These are phyloP conservation scores for Rhodotorula babjevae DNA, from an alignment of 768 basidiomycete species.

Conservation along the genomic window DNA sequence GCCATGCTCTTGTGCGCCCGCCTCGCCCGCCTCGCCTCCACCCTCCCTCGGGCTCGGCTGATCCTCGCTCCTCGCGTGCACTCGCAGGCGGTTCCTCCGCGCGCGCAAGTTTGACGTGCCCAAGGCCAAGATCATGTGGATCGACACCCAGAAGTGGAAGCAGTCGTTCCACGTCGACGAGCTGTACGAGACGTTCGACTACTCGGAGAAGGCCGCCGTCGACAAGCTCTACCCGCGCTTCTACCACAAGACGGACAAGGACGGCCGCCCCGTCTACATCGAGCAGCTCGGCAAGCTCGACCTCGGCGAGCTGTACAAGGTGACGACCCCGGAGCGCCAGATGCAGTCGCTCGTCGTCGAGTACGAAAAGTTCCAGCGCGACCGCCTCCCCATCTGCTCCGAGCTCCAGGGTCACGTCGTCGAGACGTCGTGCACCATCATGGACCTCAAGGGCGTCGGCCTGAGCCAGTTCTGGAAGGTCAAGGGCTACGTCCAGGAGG, in stretches of 20 bases:
- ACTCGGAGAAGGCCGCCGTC: constrained; percentile 73
- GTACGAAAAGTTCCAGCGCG: constrained; percentile 79
- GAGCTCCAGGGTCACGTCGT: constrained; percentile 71
- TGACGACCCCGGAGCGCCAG: constrained; percentile 81
- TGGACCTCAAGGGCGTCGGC: constrained; percentile 67
- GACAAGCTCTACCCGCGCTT: constrained; percentile 85
- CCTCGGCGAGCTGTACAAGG: constrained; percentile 69
- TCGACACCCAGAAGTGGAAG: constrained; percentile 80
- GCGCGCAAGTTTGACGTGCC: constrained; percentile 85
- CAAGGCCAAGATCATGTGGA: constrained; percentile 77
- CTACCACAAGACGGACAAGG: constrained; percentile 92
- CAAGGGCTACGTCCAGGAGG: constrained; percentile 79
- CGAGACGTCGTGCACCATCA: constrained; percentile 95
- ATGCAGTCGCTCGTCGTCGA: constrained; percentile 82
- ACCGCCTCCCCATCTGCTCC: constrained; percentile 69
- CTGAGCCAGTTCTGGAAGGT: constrained; percentile 80
- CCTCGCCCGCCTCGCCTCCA: constrained; percentile 29
- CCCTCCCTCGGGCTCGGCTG: background rate
- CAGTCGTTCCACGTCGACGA: constrained; percentile 72
- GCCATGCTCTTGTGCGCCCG: constrained; percentile 54
- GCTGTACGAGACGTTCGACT: constrained; percentile 73
- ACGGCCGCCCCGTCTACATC: constrained; percentile 92
- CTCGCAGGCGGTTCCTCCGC: constrained; percentile 67
- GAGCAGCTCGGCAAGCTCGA: constrained; percentile 88
- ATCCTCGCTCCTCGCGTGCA: background rate